Evolutionary conservation across 78 protist species (phyloP), one percentile per base, ranked within the genome.

Genomic region (Creolimax fragrantissima): DNA sequence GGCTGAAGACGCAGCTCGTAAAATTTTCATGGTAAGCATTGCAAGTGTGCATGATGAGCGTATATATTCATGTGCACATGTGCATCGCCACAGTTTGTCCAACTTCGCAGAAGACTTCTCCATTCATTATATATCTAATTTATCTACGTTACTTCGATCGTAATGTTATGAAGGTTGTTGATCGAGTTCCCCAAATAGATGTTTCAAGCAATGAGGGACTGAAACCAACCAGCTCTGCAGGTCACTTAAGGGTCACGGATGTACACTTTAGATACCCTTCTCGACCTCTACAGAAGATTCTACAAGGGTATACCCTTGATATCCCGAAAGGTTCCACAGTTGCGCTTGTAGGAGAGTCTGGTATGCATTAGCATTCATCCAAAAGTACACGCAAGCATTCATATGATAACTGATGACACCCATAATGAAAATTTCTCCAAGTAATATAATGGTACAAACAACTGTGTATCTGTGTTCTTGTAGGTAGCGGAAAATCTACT

Each of bases 281-380:
- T 4, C 92, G 92, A 6, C 92, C 92, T 4, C 74, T 42, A 7
- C 83, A 45, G 32, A 42, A 37, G 6, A 45, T 90, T 17, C 84
- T 90, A n/a, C 17, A n/a, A 4, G 84, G 84, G 6, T 5, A 42
- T 43, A n/a, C 44, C 84, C 7, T 90, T 42, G 37, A 91, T 4
- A 35, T 91, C 24, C n/a, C 36, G 11, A 6, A 83, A 45, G 92
- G 92, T 39, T 45, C 35, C 43, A 84, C 91, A 32, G 90, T 93
- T 44, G 98, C 98, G 11, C 42, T 96, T 32, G 96, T 94, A 42
- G 98, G 98, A 24, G 90, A 84, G 6, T 92, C 93, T 2, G 74
- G n/a, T n/a, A n/a, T n/a, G n/a, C n/a, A n/a, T n/a, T n/a, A n/a
- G n/a, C n/a, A n/a, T n/a, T n/a, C n/a, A n/a, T n/a, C n/a, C n/a